Base-by-base conservation (phyloP, 1,284 basidiomycete genomes). In the Rhodotorula sp. region DNA sequence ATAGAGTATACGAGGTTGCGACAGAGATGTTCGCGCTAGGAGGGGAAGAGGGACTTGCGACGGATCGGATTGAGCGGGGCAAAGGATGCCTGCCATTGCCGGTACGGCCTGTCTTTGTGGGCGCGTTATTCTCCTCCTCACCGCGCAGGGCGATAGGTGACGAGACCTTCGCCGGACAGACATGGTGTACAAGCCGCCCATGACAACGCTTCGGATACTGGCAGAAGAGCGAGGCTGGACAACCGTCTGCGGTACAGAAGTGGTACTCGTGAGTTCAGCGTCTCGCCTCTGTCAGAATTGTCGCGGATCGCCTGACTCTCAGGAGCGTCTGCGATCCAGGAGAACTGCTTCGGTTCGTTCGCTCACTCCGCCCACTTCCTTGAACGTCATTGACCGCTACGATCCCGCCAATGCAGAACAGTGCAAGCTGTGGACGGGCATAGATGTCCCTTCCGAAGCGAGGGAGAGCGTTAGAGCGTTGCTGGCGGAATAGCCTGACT, bases 111-210 rank as follows among this genome's bases (percentile, higher is more conserved):
- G 37, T 61, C 18, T 61, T 61, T n/a, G 34, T 61, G 37, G 59
- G 59, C 53, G 40, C 37, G 59, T 20, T 5, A 1, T 1, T 4
- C 10, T 20, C 31, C 10, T 20, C 6, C 26, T 15, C 7, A 15
- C 24, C 2, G 6, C 47, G 1, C 16, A 16, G 0, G 2, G 2
- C 4, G 16, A 22, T 20, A 9, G n/a, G 20, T 37, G 20, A 26
- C n/a, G 8, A 15, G 4, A 4, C 8, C n/a, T 15, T 10, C 11
- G 30, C 13, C 2, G 16, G 11, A 30, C 54, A 64, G 53, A 56
- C 54, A 64, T 57, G 62, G 55, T 48, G 18, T 65, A 52, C 50
- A 56, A 65, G 63, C 63, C 63, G 48, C 56, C 24, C 3, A 51
- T 44, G 47, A 65, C 63, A 4, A 26, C 20, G 1, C n/a, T 65